A percentile compares a stretch with the other conserved stretches of the same genome.
These are phyloP conservation scores for Aspergillus floridensis DNA, from an alignment of 2,329 filamentous ascomycete species.

Conservation along the genomic window DNA sequence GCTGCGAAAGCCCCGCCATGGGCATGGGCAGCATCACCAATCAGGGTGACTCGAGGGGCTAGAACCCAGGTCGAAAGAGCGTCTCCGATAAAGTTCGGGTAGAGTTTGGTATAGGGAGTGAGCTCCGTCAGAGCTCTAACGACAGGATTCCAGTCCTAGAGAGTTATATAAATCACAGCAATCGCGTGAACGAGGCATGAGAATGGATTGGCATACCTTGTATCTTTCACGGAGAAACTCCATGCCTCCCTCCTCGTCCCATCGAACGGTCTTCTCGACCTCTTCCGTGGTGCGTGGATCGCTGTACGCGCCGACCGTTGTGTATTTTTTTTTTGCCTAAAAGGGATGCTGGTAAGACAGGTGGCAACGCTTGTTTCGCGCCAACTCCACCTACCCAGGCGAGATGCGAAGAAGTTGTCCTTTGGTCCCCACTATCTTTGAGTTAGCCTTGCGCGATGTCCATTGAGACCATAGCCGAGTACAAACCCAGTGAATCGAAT, in stretches of 20 bases:
- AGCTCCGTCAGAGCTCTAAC: slow-evolving; percentile 42
- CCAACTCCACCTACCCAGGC: slow-evolving; percentile 31
- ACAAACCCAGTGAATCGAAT: slow-evolving; percentile 43
- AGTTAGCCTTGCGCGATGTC: not conserved
- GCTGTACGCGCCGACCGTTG: slow-evolving; percentile 42
- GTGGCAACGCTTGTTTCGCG: not conserved
- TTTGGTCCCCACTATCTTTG: slow-evolving; percentile 40
- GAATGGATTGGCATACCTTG: slow-evolving; percentile 23
- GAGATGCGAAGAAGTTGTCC: slow-evolving; percentile 46
- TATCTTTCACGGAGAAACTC: slow-evolving; percentile 34
- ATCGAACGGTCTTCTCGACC: slow-evolving; percentile 35
- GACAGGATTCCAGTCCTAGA: slow-evolving; percentile 44
- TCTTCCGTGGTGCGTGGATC: slow-evolving; percentile 36
- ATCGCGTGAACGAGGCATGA: too few species aligned
- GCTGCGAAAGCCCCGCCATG: slow-evolving; percentile 33
- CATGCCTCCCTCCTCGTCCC: slow-evolving; percentile 43
- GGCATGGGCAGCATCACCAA: slow-evolving; percentile 32
- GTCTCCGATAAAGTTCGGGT: slow-evolving; percentile 45
- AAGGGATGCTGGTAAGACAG: not conserved
- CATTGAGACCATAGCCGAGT: not conserved
- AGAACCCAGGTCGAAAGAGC: slow-evolving; percentile 45
- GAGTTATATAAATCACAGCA: too few species aligned
- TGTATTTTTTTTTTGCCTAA: slow-evolving; percentile 39
- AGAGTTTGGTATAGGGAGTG: slow-evolving; percentile 42
- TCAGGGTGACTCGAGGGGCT: slow-evolving; percentile 27